Evolutionary conservation across 164 flowering plant species (phyloP).

Genomic region (Cinnamomum micranthum): DNA sequence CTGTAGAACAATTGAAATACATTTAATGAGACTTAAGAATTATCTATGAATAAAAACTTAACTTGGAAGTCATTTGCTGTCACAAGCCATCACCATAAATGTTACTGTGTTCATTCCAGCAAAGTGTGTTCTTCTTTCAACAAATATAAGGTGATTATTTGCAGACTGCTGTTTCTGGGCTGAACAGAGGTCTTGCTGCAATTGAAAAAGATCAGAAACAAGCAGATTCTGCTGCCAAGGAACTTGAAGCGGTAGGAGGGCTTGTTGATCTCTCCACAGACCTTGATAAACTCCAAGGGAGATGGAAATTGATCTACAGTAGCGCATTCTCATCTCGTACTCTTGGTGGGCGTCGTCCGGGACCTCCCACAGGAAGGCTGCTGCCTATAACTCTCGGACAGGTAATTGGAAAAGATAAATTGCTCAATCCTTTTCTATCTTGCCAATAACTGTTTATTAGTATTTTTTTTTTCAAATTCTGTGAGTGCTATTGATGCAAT

Average conservation of each 20-base stretch:
- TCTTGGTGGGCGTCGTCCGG: slow-evolving; percentile 96
- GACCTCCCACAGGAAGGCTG: slow-evolving; percentile 86
- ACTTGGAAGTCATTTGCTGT: background rate
- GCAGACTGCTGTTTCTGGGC: slow-evolving; percentile 88
- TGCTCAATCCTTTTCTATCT: background rate
- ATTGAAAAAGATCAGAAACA: slow-evolving; percentile 61
- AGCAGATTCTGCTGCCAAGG: slow-evolving; percentile 83
- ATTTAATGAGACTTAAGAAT: no score
- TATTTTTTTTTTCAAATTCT: background rate
- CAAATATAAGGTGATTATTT: slow-evolving; percentile 13
- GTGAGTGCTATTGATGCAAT: background rate
- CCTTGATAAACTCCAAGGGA: slow-evolving; percentile 82
- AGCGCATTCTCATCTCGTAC: slow-evolving; percentile 94
- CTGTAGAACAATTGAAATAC: no score
- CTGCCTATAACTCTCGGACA: slow-evolving; percentile 94
- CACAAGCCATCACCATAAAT: background rate
- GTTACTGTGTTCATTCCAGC: background rate
- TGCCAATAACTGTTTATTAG: background rate
- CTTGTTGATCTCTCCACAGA: slow-evolving; percentile 63
- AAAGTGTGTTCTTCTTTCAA: slow-evolving; percentile 7
- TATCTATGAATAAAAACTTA: no score
- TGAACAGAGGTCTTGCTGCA: slow-evolving; percentile 91
- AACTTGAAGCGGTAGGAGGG: slow-evolving; percentile 73
- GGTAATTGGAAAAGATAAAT: slow-evolving; percentile 26
- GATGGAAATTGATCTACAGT: slow-evolving; percentile 88